Conservation (phyloP, 257 asterid genomes). For the Scutellaria minor region DNA sequence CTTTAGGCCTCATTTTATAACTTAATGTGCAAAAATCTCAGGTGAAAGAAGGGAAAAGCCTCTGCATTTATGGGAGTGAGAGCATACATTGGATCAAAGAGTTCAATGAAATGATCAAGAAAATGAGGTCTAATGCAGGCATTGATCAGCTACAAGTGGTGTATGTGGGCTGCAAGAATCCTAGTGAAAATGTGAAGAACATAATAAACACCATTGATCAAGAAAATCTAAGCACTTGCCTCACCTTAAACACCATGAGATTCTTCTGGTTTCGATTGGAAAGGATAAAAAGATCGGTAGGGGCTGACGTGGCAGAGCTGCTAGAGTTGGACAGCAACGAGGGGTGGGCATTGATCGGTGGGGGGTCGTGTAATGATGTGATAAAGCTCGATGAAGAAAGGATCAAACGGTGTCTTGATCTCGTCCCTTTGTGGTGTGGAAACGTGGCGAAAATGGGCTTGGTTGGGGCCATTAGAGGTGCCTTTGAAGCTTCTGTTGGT, state of each 20-base stretch:
- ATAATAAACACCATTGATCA: slow-evolving; percentile 47
- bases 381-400: slow-evolving; percentile 42
- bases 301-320: slow-evolving; percentile 35
- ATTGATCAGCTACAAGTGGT: slow-evolving; percentile 50
- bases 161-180: slow-evolving; percentile 68
- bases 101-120: slow-evolving; percentile 42
- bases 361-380: slow-evolving; percentile 43
- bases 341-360: slow-evolving; percentile 61
- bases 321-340: slow-evolving; percentile 37
- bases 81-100: slow-evolving; percentile 61
- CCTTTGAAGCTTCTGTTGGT: slow-evolving; percentile 34
- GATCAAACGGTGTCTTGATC: slow-evolving; percentile 39
- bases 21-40: slow-evolving; percentile 32
- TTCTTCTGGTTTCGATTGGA: slow-evolving; percentile 71
- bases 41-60: slow-evolving; percentile 56
- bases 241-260: slow-evolving; percentile 41
- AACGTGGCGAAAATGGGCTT: slow-evolving; percentile 50
- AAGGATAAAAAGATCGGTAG: slow-evolving; percentile 44
- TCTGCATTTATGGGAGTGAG: slow-evolving; percentile 69
- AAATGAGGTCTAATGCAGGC: slow-evolving; percentile 40
- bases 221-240: slow-evolving; percentile 49
- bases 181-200: slow-evolving; percentile 39
- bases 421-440: slow-evolving; percentile 42
- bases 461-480: slow-evolving; percentile 45
- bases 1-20: not conserved